Conservation (phyloP, 2,329 filamentous ascomycete species). For the Fusarium incarnatum region DNA sequence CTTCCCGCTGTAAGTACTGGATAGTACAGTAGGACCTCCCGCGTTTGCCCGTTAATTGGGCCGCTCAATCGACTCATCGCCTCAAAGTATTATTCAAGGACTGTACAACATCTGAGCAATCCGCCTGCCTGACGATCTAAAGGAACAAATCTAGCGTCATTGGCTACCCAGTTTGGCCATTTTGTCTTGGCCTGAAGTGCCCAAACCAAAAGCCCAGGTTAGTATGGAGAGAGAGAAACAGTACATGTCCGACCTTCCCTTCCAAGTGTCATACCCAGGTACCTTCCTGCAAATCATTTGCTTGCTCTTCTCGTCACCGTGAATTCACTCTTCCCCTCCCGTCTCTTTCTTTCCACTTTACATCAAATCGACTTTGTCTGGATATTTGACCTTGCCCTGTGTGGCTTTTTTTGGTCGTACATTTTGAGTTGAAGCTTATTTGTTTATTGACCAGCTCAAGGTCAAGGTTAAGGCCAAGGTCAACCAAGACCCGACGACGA, state of each 20-base stretch:
- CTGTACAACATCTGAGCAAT: constrained; percentile 42
- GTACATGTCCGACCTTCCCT: constrained; percentile 10
- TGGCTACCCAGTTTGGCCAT: constrained; percentile 41
- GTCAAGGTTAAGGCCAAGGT: constrained; percentile 2
- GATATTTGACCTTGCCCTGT: constrained; percentile 20
- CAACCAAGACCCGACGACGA: constrained; percentile 26
- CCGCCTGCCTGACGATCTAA: constrained; percentile 45
- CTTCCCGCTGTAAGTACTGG: background rate
- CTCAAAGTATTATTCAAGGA: constrained; percentile 34
- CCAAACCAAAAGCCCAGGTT: constrained; percentile 1
- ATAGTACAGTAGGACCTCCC: background rate
- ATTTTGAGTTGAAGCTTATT: constrained; percentile 30
- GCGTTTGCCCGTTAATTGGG: constrained; percentile 36
- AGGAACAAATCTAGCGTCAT: constrained; percentile 44
- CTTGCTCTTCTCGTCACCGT: constrained; percentile 19
- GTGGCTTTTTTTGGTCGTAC: constrained; percentile 6
- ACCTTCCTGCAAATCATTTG: constrained; percentile 26
- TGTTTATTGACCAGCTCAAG: constrained; percentile 22
- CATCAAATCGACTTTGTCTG: constrained; percentile 8
- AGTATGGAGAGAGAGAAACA: background rate
- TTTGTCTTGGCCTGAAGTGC: constrained; percentile 33
- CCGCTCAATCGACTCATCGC: constrained; percentile 26
- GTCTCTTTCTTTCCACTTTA: constrained; percentile 2
- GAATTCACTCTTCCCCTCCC: constrained; percentile 8
- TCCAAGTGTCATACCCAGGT: background rate